A percentile compares a stretch with the other conserved stretches of the same genome.
phyloP scores from a whole-genome alignment of 2,329 filamentous ascomycete species.

The Alternaria tenuissima region DNA sequence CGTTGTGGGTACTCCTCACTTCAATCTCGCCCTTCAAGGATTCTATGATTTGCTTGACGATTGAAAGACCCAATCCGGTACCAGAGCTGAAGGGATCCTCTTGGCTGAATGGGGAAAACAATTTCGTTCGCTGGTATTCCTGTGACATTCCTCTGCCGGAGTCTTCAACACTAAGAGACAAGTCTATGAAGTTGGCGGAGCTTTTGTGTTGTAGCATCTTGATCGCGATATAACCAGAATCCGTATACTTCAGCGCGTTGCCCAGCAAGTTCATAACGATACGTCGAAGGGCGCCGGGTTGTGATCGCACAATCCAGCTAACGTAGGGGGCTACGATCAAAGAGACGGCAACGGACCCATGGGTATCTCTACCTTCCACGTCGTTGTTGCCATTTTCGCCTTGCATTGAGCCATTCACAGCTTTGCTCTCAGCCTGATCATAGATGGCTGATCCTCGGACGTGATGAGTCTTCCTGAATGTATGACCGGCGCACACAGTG shows the following conservation, averaged over 20 bases:
- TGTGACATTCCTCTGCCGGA: constrained; percentile 48
- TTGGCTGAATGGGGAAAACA: constrained; percentile 48
- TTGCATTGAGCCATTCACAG: constrained; percentile 23
- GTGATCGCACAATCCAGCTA: constrained; percentile 41
- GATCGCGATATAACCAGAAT: constrained; percentile 42
- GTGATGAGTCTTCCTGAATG: constrained; percentile 46
- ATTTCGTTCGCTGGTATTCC: constrained; percentile 42
- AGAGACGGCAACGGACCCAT: constrained; percentile 38
- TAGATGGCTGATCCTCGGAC: constrained; percentile 34
- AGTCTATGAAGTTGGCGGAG: constrained; percentile 25
- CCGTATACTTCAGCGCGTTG: constrained; percentile 48
- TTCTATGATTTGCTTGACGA: constrained; percentile 48
- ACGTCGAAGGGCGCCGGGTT: constrained; percentile 43
- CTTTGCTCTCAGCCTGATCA: constrained; percentile 29
- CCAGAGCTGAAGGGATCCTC: constrained; percentile 46
- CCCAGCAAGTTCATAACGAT: constrained; percentile 49
- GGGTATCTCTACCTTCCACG: constrained; percentile 27
- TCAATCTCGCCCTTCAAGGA: constrained; percentile 43
- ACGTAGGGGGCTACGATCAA: constrained; percentile 41
- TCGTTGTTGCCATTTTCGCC: constrained; percentile 5
- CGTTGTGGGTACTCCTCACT: constrained; percentile 37
- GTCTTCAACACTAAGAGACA: constrained; percentile 49
- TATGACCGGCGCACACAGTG: constrained; percentile 62
- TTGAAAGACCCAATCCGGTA: constrained; percentile 46
- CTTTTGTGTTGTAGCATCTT: constrained; percentile 28